These are phyloP conservation scores for Suillus clintonianus DNA, from an alignment of 768 basidiomycete genomes.

Conservation along the genomic window DNA sequence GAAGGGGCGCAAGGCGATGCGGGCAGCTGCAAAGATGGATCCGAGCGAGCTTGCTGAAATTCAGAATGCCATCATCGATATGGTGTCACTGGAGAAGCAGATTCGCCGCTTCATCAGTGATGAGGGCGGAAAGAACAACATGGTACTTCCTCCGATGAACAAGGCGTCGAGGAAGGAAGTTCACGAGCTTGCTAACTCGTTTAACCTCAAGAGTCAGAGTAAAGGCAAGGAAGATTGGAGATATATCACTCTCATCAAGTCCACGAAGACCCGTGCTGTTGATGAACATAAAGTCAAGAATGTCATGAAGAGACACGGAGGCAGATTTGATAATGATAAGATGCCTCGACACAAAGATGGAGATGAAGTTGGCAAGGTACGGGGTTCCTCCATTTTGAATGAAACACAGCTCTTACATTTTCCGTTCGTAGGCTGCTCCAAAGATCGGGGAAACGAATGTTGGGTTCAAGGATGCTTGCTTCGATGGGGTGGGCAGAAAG, in stretches of 20 bases:
- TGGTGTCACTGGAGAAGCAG: constrained; percentile 66
- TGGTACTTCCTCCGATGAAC: constrained; percentile 79
- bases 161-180: constrained; percentile 70
- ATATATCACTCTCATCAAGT: constrained; percentile 80
- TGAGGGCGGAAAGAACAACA: constrained; percentile 46
- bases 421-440: constrained; percentile 62
- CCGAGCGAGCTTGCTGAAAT: constrained; percentile 33
- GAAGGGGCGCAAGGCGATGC: constrained; percentile 70
- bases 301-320: constrained; percentile 39
- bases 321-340: constrained; percentile 28
- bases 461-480: constrained; percentile 84
- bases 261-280: constrained; percentile 56
- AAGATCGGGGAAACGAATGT: constrained; percentile 80
- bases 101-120: constrained; percentile 71
- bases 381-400: too few species aligned
- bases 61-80: constrained; percentile 58
- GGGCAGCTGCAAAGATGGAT: constrained; percentile 53
- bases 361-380: constrained; percentile 88
- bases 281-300: constrained; percentile 62
- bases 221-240: constrained; percentile 67
- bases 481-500: constrained; percentile 94
- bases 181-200: constrained; percentile 80
- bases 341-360: constrained; percentile 71
- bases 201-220: constrained; percentile 77
- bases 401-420: constrained; percentile 16